Evolutionary conservation across 2,329 filamentous ascomycete genomes (phyloP).

Genomic region (Fusarium transvaalense): DNA sequence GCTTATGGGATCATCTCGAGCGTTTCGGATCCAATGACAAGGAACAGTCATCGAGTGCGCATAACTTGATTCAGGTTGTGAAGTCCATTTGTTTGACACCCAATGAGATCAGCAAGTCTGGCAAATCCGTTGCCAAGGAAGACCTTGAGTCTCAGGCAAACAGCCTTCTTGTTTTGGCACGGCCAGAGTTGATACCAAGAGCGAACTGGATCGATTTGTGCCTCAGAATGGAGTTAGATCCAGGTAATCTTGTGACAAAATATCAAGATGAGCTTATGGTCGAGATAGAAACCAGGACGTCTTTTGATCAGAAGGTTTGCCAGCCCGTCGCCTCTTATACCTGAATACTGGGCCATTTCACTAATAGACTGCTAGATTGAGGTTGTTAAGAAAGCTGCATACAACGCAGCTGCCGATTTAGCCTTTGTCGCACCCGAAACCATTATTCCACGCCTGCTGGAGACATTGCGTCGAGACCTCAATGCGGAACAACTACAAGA

Average conservation of each 20-base stretch:
- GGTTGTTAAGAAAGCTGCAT: slow-evolving; percentile 76
- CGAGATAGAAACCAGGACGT: slow-evolving; percentile 70
- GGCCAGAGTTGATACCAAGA: slow-evolving; percentile 80
- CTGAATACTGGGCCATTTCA: neutral
- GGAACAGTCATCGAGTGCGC: slow-evolving; percentile 77
- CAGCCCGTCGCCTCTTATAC: slow-evolving; percentile 5
- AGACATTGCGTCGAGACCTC: slow-evolving; percentile 80
- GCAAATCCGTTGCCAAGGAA: slow-evolving; percentile 59
- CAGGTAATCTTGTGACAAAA: slow-evolving; percentile 78
- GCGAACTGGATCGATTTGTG: slow-evolving; percentile 92
- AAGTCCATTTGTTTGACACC: slow-evolving; percentile 73
- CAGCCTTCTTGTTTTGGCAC: slow-evolving; percentile 80
- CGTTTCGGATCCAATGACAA: slow-evolving; percentile 78
- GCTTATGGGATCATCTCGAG: slow-evolving; percentile 84
- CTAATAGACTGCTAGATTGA: slow-evolving; percentile 47
- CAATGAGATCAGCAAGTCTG: slow-evolving; percentile 61
- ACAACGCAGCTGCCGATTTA: slow-evolving; percentile 87
- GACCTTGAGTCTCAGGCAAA: slow-evolving; percentile 78
- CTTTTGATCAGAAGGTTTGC: slow-evolving; percentile 66
- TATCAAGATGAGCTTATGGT: slow-evolving; percentile 74
- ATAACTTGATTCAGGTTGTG: slow-evolving; percentile 71
- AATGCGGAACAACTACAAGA: slow-evolving; percentile 75
- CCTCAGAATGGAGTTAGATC: slow-evolving; percentile 83
- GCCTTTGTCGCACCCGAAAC: slow-evolving; percentile 91
- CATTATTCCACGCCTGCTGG: slow-evolving; percentile 81